Conservation (phyloP, 257 asterid species). For the Solanum paucissectum region DNA sequence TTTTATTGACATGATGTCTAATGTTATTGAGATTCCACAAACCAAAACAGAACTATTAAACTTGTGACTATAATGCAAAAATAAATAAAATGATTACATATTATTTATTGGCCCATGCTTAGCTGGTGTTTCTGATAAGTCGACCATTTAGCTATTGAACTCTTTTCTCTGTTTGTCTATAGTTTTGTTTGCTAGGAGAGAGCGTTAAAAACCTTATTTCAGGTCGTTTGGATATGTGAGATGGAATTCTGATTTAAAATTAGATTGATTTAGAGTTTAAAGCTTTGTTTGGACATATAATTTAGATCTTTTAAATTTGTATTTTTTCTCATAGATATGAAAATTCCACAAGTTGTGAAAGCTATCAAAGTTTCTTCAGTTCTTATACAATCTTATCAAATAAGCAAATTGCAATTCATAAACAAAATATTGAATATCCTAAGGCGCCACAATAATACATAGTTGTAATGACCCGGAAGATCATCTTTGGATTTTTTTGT, state of each 20-base stretch:
- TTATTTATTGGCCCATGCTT: background rate
- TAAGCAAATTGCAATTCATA: too few relatives aligned
- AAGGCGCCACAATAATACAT: background rate
- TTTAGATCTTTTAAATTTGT: too few relatives aligned
- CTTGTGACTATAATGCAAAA: background rate
- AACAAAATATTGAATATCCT: background rate
- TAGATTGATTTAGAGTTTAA: too few relatives aligned
- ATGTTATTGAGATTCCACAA: background rate
- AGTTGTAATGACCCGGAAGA: too few relatives aligned
- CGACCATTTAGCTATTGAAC: background rate
- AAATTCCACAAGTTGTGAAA: too few relatives aligned
- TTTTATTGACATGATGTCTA: background rate
- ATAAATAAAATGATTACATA: background rate
- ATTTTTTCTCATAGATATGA: background rate
- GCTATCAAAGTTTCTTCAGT: too few relatives aligned
- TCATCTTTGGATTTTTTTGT: too few relatives aligned
- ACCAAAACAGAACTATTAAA: background rate
- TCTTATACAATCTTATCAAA: too few relatives aligned
- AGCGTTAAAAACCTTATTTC: background rate
- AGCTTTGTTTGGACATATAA: fast-evolving
- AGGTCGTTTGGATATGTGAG: too few relatives aligned
- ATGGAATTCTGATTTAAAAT: too few relatives aligned
- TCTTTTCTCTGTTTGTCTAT: background rate
- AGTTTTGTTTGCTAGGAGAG: background rate
- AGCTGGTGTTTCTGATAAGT: background rate